A percentile compares a stretch with the other conserved stretches of the same genome.
Conservation (phyloP, 2,329 filamentous ascomycete genomes). For the Lasiodiplodia sp. region DNA sequence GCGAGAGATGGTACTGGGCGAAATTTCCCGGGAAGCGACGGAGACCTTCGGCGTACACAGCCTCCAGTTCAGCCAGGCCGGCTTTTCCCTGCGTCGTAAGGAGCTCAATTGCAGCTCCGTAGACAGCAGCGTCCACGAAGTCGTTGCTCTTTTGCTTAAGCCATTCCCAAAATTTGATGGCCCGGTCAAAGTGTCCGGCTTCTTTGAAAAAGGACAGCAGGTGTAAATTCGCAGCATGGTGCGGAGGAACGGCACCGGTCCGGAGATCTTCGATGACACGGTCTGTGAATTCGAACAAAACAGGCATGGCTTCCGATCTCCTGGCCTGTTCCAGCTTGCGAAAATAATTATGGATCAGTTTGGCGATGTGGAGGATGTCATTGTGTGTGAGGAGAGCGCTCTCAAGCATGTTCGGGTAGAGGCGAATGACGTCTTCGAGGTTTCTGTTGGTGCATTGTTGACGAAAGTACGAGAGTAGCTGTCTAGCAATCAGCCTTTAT, state of each 20-base stretch:
- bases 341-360: conserved; percentile 9
- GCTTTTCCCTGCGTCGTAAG: conserved; percentile 51
- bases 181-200: conserved; percentile 47
- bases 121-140: conserved; percentile 52
- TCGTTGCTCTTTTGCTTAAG: conserved; percentile 51
- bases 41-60: conserved; percentile 54
- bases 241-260: conserved; percentile 43
- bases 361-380: conserved; percentile 9
- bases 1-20: conserved; percentile 56
- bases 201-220: conserved; percentile 57
- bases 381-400: conserved; percentile 5
- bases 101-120: conserved; percentile 59
- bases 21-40: conserved; percentile 56
- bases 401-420: conserved; percentile 5
- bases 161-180: conserved; percentile 57
- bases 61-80: conserved; percentile 52
- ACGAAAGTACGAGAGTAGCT: conserved; percentile 17
- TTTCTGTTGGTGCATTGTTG: neutral
- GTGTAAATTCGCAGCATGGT: conserved; percentile 52
- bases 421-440: conserved; percentile 2
- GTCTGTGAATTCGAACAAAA: conserved; percentile 9
- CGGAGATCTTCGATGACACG: conserved; percentile 44
- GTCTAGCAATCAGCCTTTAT: neutral
- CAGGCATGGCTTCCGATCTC: neutral
- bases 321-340: neutral